Base-by-base conservation (phyloP, 1,284 basidiomycete species). In the Pseudozyma hubeiensis region DNA sequence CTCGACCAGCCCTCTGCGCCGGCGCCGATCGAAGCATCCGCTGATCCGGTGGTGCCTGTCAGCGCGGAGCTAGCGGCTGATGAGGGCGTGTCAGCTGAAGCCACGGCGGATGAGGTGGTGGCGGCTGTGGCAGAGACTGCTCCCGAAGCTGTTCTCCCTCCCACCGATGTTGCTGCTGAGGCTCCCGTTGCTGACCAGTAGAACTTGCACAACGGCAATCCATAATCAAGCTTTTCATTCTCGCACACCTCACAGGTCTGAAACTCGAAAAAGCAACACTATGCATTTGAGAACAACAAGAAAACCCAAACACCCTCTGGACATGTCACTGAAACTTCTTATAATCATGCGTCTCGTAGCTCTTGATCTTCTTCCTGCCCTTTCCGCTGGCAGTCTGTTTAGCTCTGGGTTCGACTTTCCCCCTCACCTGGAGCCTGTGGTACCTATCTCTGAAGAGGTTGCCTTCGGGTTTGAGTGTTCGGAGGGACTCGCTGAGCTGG, bases 401-500 rank as follows among this genome's bases (percentile, higher is more conserved):
- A 29, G 66, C 64, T 5, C 91, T 89, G 7, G 92, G 91, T 80
- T 93, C 92, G 33, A 92, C 86, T 40, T 92, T 86, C 0, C 90
- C 92, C 24, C 92, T 88, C 56, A 92, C 90, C 77, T 94, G 92
- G 84, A 93, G 85, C 78, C 89, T 93, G 45, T 91, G 85, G 87
- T 94, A 95, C 3, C 94, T 89, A 83, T 97, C 94, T 46, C 90
- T 89, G 88, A 96, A 97, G 30, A 96, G 85, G 84, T 96, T 97
- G 34, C 94, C 94, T 86, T 97, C 94, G 17, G 93, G 92, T 89
- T 94, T 94, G 77, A 99, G 86, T 53, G 88, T 90, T 51, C 95
- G 87, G 75, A 98, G 85, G 79, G 88, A 93, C 85, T 98, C 96
- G 62, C 89, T 91, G 41, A 98, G 85, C 81, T 98, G 94, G 75